Conservation (phyloP, 2,329 filamentous ascomycete species). For the Venturia oleaginea region DNA sequence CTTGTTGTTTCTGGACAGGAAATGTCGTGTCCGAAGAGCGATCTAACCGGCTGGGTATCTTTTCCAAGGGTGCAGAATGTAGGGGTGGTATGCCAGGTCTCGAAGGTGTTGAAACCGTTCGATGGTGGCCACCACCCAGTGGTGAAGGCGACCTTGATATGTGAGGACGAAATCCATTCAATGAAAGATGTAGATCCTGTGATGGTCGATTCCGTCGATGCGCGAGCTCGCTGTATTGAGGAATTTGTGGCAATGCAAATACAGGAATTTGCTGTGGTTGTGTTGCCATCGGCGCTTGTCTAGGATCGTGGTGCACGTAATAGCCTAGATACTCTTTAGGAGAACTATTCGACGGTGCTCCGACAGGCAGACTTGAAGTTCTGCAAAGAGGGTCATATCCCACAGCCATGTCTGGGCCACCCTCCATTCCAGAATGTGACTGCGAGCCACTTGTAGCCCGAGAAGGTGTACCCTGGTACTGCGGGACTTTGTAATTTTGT, state of each 20-base stretch:
- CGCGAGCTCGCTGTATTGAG: constrained; percentile 31
- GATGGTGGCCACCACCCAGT: constrained; percentile 31
- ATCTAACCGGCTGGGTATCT: not conserved
- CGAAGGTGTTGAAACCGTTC: constrained; percentile 28
- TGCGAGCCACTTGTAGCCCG: constrained; percentile 14
- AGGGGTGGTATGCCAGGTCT: not conserved
- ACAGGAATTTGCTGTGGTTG: constrained; percentile 6
- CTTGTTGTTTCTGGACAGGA: constrained; percentile 14
- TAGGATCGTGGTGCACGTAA: constrained; percentile 35
- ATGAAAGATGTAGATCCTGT: constrained; percentile 5
- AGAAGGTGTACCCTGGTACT: not conserved
- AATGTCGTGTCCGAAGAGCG: constrained; percentile 16
- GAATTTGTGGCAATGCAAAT: constrained; percentile 24
- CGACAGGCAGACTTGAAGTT: constrained; percentile 14
- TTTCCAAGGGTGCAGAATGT: constrained; percentile 2
- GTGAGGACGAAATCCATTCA: constrained; percentile 11
- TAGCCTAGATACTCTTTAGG: constrained; percentile 45
- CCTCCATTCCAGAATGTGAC: not conserved
- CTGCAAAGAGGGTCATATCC: constrained; percentile 8
- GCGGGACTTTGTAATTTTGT: not conserved
- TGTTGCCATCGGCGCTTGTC: constrained; percentile 22
- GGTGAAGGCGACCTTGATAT: constrained; percentile 39
- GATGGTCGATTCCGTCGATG: constrained; percentile 31
- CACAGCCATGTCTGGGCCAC: not conserved
- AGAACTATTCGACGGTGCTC: constrained; percentile 24